These are phyloP conservation scores for Tillandsia fasciculata DNA, from an alignment of 176 grass and related monocot genomes.

Conservation along the genomic window DNA sequence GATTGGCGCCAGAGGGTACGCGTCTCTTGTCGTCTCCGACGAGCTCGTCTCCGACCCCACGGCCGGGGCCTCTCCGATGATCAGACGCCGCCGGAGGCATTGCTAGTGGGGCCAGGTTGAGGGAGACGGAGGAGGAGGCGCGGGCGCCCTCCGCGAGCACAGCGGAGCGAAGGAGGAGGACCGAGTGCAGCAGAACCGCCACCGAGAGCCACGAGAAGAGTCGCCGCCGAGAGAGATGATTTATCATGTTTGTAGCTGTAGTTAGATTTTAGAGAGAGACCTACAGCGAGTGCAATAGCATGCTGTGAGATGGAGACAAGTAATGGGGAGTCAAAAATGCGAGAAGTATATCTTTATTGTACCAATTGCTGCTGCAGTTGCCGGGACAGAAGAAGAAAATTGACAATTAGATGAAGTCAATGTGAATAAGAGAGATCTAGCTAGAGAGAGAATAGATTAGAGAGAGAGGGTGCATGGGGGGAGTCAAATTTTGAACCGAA, in stretches of 20 bases:
- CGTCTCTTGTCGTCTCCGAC: constrained; percentile 24
- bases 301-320: no score
- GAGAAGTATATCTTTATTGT: no score
- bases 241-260: not conserved
- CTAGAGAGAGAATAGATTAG: not conserved
- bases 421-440: not conserved
- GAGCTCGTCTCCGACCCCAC: constrained; percentile 4
- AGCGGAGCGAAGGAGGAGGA: constrained; percentile 33
- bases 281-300: no score
- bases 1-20: constrained; percentile 53
- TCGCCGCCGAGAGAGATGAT: not conserved
- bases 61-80: no score
- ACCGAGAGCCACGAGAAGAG: constrained; percentile 34
- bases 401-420: not conserved
- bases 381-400: no score
- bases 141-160: constrained; percentile 40
- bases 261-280: not conserved
- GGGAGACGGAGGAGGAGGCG: constrained; percentile 19
- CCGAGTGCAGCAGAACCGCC: constrained; percentile 30
- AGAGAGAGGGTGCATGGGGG: not conserved
- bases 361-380: no score
- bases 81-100: constrained; percentile 22
- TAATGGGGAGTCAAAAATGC: no score
- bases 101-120: constrained; percentile 11
- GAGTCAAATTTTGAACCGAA: not conserved